A percentile compares a stretch with the other conserved stretches of the same genome.
Evolutionary conservation across 2,329 filamentous ascomycete species (phyloP).

Genomic region (Nothopassalora personata): DNA sequence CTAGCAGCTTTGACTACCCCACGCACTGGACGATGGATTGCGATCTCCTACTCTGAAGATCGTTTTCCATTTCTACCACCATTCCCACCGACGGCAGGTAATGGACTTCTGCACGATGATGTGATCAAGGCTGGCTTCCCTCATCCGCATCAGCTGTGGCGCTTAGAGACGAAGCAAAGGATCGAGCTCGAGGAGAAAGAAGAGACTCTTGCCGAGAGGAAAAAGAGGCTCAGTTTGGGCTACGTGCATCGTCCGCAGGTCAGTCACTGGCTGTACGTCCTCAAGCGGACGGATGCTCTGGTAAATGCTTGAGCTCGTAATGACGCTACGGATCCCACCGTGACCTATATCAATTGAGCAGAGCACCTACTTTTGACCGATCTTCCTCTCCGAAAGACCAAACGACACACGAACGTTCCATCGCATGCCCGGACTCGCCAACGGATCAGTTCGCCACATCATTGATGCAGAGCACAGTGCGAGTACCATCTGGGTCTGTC

Average conservation of each 20-base stretch:
- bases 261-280: slow-evolving; percentile 37
- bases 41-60: slow-evolving; percentile 37
- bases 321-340: too few relatives aligned
- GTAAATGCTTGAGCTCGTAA: slow-evolving; percentile 14
- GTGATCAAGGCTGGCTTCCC: slow-evolving; percentile 33
- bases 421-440: too few relatives aligned
- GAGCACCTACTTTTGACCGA: too few relatives aligned
- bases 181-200: slow-evolving; percentile 19
- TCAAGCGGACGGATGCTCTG: slow-evolving; percentile 32
- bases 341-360: too few relatives aligned
- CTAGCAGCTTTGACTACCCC: slow-evolving; percentile 36
- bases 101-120: slow-evolving; percentile 25
- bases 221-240: slow-evolving; percentile 11
- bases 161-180: slow-evolving; percentile 31
- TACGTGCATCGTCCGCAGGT: slow-evolving; percentile 34
- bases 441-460: too few relatives aligned
- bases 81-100: slow-evolving; percentile 12
- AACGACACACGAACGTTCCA: too few relatives aligned
- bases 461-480: too few relatives aligned
- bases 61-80: slow-evolving; percentile 35
- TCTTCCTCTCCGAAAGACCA: too few relatives aligned
- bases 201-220: slow-evolving; percentile 25
- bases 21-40: slow-evolving; percentile 34
- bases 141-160: slow-evolving; percentile 36
- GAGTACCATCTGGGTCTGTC: too few relatives aligned